Base-by-base conservation (phyloP, 2,329 filamentous ascomycete species). In the Clonostachys sp. region DNA sequence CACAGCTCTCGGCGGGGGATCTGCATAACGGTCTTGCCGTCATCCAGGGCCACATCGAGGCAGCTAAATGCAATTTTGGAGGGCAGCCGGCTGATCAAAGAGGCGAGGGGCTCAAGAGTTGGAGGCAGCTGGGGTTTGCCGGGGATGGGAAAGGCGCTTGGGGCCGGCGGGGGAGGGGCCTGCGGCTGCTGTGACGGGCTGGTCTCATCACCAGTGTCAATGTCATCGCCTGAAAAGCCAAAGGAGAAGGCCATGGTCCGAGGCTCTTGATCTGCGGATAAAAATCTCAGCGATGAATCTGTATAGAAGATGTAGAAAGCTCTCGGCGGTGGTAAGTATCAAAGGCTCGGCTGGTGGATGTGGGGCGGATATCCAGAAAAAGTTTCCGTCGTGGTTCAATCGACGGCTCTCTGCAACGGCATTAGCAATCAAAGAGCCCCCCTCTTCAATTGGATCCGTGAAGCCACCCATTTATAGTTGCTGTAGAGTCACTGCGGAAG, bases 1-100 rank as follows among this genome's bases (percentile, higher is more conserved):
- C 88, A 92, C 42, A 94, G 73, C 62, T 91, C 88, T 49, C 89
- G 80, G 38, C 88, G 81, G 0, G 87, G 87, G 8, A 94, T 71
- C 36, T 64, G 66, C 10, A 86, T 61, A 4, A 34, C 17, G 6
- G 58, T 66, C 42, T 70, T 66, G 10, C 75, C 76, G 51, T 80
- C 73, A 41, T 85, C 83, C 6, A 70, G 75, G 17, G 74, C 71
- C 45, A 90, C 75, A 8, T 71, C 66, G 16, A 91, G 66, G 12
- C 74, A 75, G 56, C 77, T 74, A 65, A 86, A 92, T 16, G 86
- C 83, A 47, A 94, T 77, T 63, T 88, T 88, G 47, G 85, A 87
- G 1, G 89, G 89, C 42, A 92, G 73, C 48, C 65, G 65, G 4
- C 71, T 64, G n/a, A 86, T 65, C 61, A 86, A 72, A 5, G 67